Evolutionary conservation across 2,329 filamentous ascomycete species (phyloP), one percentile per base, ranked within the genome.

Genomic region (Microcera coccophila): DNA sequence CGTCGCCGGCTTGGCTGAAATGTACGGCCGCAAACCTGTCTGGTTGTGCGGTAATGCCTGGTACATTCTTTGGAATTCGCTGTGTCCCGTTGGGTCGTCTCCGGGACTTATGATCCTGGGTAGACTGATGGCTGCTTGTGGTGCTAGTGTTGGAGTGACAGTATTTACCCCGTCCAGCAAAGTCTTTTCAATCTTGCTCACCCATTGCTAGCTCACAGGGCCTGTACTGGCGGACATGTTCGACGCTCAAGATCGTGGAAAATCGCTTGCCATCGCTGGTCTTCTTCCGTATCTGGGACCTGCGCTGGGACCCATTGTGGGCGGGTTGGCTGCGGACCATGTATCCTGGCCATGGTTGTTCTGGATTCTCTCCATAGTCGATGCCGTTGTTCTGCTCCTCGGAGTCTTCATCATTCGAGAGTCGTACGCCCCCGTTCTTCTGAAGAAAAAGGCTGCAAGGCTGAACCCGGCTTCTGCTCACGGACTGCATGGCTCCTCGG

Each of bases 291-390:
- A 51, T 24, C 71, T 87, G 0, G 84, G 82, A 0, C 83, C 82
- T 1, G 82, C 82, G 0, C 65, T 85, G 1, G 84, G 84, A 0
- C 84, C 84, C 1, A 80, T 87, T 7, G 73, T 80, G 0, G 83
- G 83, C 16, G 83, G 82, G 0, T 79, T 82, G 53, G 80, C 86
- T 17, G 70, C 81, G 0, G 65, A 86, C 53, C 68, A 75, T 48
- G 75, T 78, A 3, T 74, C 73, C 4, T 87, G 84, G 84, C 73
- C 78, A 21, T 88, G 83, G 84, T 75, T 80, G 2, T 88, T 87
- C 65, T 86, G 76, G 65, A 70, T 80, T 1, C 79, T 81, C 3
- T 77, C 77, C 2, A 82, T 85, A 35, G 58, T 63, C 39, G 76
- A 79, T 39, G 76, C 69, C 0, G 43, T 76, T 4, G 73, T 85